Base-by-base conservation (phyloP, 345 rosid species). In the Odontarrhena argentea region DNA sequence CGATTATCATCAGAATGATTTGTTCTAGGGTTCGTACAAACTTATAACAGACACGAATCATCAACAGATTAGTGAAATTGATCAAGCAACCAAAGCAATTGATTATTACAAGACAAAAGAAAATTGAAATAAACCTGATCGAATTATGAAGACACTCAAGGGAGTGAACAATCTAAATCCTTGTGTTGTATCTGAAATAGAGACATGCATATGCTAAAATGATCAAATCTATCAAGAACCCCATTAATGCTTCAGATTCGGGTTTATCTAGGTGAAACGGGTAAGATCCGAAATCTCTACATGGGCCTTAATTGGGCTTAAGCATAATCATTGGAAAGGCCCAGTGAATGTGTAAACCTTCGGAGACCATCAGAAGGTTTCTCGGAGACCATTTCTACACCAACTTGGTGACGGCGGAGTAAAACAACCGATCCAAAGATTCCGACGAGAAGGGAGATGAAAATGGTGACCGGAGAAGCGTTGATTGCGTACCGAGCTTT, bases 401-500 rank as follows among this genome's bases (percentile, higher is more conserved):
- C 34, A 10, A 9, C 28, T 37, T 54, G 58, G 28, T 47, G 70
- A 7, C 47, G 71, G 47, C 60, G 56, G 44, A 44, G 62, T 10
- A 3, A n/a, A 8, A 8, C 36, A 3, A 14, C 40, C 15, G 15
- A 34, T 8, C 7, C 36, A 1, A 5, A 32, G 48, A 44, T 44
- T 14, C 18, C 42, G 11, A 61, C 2, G 38, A 65, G 61, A 14
- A 14, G 22, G 22, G 22, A 18, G 22, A 18, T 18, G 22, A 59
- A 59, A 67, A 83, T 83, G 90, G 79, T 65, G 41, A 63, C 81
- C 34, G 80, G 81, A 55, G 88, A 83, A 77, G 85, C 62, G 11
- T 56, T 85, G 71, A 78, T 77, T 35, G 95, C 85, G 5, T 94
- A 91, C 79, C 77, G 97, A 70, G 76, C 86, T 48, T 65, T 94